A percentile compares a stretch with the other conserved stretches of the same genome.
Evolutionary conservation across 768 basidiomycete genomes (phyloP).

Genomic region (Tulasnella sp.): DNA sequence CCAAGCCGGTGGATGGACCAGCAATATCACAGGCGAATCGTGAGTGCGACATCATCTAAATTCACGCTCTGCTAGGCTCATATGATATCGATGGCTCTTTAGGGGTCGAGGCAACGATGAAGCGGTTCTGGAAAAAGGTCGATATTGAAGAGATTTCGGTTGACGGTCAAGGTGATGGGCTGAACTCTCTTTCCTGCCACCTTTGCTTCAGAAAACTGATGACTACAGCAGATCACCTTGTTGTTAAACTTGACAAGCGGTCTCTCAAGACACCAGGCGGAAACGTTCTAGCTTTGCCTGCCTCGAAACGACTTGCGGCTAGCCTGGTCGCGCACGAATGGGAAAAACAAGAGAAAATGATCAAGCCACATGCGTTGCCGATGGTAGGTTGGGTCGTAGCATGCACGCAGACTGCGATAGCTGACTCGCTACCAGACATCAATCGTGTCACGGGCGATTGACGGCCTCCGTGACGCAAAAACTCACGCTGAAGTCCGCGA

Average conservation of each 20-base stretch:
- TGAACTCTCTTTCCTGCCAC: neutral
- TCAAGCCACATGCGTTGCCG: conserved; percentile 86
- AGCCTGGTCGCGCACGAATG: conserved; percentile 89
- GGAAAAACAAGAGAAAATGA: conserved; percentile 77
- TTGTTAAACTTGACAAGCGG: conserved; percentile 69
- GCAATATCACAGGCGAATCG: conserved; percentile 15
- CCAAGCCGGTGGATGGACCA: neutral
- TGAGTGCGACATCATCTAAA: neutral
- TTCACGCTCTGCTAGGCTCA: neutral
- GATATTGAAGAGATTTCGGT: conserved; percentile 45
- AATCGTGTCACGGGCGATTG: conserved; percentile 78
- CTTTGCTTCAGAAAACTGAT: neutral
- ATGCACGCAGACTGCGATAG: neutral
- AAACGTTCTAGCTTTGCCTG: conserved; percentile 59
- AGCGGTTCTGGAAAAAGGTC: conserved; percentile 94
- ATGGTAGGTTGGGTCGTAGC: conserved; percentile 42
- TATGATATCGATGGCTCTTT: neutral
- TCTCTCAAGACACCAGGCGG: conserved; percentile 83
- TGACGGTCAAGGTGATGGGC: conserved; percentile 7
- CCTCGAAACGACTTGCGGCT: conserved; percentile 58
- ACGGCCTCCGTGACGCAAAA: conserved; percentile 48
- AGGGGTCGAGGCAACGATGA: conserved; percentile 81
- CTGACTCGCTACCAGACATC: conserved; percentile 57
- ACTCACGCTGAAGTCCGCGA: conserved; percentile 52
- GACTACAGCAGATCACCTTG: conserved; percentile 24